Evolutionary conservation across 345 rosid species (phyloP).

Genomic region (Populus davidiana): DNA sequence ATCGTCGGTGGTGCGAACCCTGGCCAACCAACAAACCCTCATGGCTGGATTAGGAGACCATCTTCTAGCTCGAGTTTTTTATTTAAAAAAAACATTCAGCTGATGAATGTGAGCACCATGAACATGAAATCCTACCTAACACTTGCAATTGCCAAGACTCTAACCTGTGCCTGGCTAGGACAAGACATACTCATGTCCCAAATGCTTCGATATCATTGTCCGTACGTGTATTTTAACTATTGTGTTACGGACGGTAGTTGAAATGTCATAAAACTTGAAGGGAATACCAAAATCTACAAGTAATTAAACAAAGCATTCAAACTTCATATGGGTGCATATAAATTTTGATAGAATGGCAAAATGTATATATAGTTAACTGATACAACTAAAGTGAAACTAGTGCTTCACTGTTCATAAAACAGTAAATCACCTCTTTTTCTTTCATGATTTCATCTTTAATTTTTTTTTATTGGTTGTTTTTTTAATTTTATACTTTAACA

Average conservation of each 20-base stretch:
- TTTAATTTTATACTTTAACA: too few relatives aligned
- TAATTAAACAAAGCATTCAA: not conserved
- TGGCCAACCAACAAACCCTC: conserved; percentile 34
- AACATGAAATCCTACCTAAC: not conserved
- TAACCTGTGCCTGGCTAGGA: conserved; percentile 17
- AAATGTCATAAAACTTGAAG: not conserved
- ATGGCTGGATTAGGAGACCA: conserved; percentile 14
- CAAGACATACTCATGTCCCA: conserved; percentile 37
- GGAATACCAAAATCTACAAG: not conserved
- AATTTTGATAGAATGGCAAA: not conserved
- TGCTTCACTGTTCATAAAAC: too few relatives aligned
- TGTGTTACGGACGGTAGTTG: not conserved
- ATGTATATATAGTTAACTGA: too few relatives aligned
- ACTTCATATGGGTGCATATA: not conserved
- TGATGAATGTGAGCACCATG: not conserved
- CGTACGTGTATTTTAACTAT: not conserved
- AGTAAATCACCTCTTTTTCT: too few relatives aligned
- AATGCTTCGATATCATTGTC: conserved; percentile 12
- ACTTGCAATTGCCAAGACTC: not conserved
- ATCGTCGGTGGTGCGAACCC: conserved; percentile 39
- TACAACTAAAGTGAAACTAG: too few relatives aligned
- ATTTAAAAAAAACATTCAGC: not conserved
- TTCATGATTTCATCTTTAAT: too few relatives aligned
- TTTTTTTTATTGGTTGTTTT: too few relatives aligned
- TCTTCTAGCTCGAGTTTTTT: not conserved